Percentiles rank a stretch among this genome's conserved stretches.
phyloP scores from a whole-genome alignment of 2,329 filamentous ascomycete genomes.

The Aspergillus sp. region DNA sequence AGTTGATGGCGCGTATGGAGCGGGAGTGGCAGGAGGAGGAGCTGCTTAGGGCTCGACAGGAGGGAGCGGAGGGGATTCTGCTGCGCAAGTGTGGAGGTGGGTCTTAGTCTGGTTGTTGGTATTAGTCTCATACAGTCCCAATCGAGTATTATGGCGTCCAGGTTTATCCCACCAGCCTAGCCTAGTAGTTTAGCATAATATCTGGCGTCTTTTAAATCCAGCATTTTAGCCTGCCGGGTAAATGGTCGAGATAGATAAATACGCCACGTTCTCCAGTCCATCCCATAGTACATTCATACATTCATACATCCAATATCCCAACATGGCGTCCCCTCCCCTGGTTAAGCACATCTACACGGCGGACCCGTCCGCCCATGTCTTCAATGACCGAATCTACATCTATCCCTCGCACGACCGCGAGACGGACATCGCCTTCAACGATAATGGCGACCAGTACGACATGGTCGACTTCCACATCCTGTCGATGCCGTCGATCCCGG shows the following conservation, averaged over 20 bases:
- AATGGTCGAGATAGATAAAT: too few relatives aligned
- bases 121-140: too few relatives aligned
- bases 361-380: slow-evolving; percentile 72
- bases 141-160: too few relatives aligned
- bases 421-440: slow-evolving; percentile 65
- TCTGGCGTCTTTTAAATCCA: too few relatives aligned
- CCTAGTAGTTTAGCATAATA: too few relatives aligned
- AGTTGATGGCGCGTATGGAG: slow-evolving; percentile 16
- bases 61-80: slow-evolving; percentile 9
- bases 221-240: too few relatives aligned
- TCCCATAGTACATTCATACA: too few relatives aligned
- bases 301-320: too few relatives aligned
- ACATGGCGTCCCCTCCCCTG: slow-evolving; percentile 42
- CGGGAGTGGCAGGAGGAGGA: slow-evolving; percentile 22
- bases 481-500: slow-evolving; percentile 48
- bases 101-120: too few relatives aligned
- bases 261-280: too few relatives aligned
- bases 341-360: slow-evolving; percentile 70
- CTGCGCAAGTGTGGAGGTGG: too few relatives aligned
- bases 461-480: slow-evolving; percentile 80
- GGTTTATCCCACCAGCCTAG: too few relatives aligned
- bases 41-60: slow-evolving; percentile 16
- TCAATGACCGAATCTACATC: slow-evolving; percentile 65
- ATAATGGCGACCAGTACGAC: slow-evolving; percentile 79
- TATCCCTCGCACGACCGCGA: slow-evolving; percentile 75